Base-by-base conservation (phyloP, 805 yeast species). In the Myxozyma kluyveri region DNA sequence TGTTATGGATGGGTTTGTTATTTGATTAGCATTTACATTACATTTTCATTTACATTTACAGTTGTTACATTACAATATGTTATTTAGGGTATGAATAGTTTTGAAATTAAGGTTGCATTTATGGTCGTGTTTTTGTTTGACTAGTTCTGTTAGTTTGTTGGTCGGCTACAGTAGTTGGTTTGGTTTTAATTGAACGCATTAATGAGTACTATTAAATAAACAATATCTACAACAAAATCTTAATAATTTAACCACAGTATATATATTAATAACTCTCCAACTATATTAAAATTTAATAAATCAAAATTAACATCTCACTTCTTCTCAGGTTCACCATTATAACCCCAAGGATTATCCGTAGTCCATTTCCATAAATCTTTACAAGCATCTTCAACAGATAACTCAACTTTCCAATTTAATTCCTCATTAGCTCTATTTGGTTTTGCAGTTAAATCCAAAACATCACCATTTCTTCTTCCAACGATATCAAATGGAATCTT, bases 341-440 rank as follows among this genome's bases (percentile, higher is more conserved):
- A 84, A 19, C 90, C 90, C 57, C 64, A 73, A 4, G 90, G 90
- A 64, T 85, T 82, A 62, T 75, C 72, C 19, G 76, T 74, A 27
- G 87, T 80, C 93, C 95, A 86, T 48, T 74, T 77, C 91, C 93
- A 86, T 55, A 86, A 71, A 65, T 85, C 91, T 43, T 65, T 67
- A 66, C 91, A 85, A 18, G 91, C 87, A 19, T 76, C 75, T 29
- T 77, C 81, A 46, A 86, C 73, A 9, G 78, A 62, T 19, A 77
- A 66, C 57, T 76, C 67, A 2, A 87, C 81, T 44, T 69, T 60
- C 93, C 95, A 86, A 32, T 75, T 63, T 53, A 86, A 74, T 69
- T 86, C 93, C 2, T 59, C 47, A 57, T 78, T 77, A 17, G 95
- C 93, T 47, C 88, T 74, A 9, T 74, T 69, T 12, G 88, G 82